phyloP scores from a whole-genome alignment of 129 eudicot genomes.

The Flaveria trinervia region DNA sequence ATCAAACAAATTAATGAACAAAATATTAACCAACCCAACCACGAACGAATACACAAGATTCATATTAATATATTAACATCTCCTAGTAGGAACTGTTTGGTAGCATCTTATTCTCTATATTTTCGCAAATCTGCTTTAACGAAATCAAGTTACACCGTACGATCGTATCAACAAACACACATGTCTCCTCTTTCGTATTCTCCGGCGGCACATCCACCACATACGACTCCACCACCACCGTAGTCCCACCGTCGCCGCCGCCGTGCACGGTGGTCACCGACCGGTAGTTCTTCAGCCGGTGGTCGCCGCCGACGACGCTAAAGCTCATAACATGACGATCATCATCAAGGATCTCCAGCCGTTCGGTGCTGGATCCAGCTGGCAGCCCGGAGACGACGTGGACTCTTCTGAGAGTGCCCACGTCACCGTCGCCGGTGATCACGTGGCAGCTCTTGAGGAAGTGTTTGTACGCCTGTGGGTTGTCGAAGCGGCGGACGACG shows the following conservation, averaged over 20 bases:
- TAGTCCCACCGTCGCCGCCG: conserved; percentile 32
- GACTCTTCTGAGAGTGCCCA: conserved; percentile 75
- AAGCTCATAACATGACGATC: conserved; percentile 72
- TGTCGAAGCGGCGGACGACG: conserved; percentile 75
- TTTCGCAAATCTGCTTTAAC: conserved; percentile 64
- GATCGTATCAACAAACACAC: conserved; percentile 74
- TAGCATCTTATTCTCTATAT: conserved; percentile 33
- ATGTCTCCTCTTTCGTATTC: conserved; percentile 81
- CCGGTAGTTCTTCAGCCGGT: conserved; percentile 71
- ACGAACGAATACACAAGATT: not conserved
- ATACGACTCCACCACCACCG: conserved; percentile 85
- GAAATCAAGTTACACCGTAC: conserved; percentile 79
- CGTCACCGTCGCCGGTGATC: conserved; percentile 70
- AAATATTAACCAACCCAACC: not conserved
- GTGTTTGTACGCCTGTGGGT: conserved; percentile 83
- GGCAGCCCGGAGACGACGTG: conserved; percentile 82
- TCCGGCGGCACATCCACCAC: conserved; percentile 84
- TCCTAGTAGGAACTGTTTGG: not conserved
- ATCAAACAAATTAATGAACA: not conserved
- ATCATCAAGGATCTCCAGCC: conserved; percentile 79
- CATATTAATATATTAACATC: not conserved
- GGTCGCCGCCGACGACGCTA: conserved; percentile 80
- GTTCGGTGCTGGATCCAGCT: conserved; percentile 75
- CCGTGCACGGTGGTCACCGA: conserved; percentile 74
- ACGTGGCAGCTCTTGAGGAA: conserved; percentile 76